These are phyloP conservation scores for Pseudozyma flocculosa DNA, from an alignment of 1,284 basidiomycete species.

Conservation along the genomic window DNA sequence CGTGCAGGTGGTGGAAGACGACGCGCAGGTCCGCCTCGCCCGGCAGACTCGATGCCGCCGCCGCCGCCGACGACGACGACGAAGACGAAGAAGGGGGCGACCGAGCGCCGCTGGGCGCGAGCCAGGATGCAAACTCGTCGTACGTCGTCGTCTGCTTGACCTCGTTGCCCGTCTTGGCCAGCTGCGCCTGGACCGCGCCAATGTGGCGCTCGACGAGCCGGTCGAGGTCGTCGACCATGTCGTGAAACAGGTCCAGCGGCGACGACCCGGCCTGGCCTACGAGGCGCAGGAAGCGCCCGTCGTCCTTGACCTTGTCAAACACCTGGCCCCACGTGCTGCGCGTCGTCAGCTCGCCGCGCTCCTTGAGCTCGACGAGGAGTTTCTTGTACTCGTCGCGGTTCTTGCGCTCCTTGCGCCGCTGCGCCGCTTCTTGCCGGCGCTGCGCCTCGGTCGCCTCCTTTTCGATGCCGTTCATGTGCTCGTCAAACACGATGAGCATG, in stretches of 20 bases:
- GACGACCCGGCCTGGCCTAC: constrained; percentile 89
- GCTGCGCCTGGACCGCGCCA: constrained; percentile 64
- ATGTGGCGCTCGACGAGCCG: constrained; percentile 79
- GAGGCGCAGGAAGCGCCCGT: constrained; percentile 78
- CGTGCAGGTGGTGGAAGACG: constrained; percentile 65
- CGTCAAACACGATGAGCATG: constrained; percentile 53
- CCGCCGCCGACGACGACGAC: too few relatives aligned
- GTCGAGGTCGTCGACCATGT: constrained; percentile 81
- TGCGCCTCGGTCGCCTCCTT: constrained; percentile 25
- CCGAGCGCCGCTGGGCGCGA: constrained; percentile 1
- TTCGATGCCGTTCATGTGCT: constrained; percentile 46
- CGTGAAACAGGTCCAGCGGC: constrained; percentile 95
- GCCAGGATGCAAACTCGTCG: constrained; percentile 63
- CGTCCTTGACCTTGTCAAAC: constrained; percentile 73
- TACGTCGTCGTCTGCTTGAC: constrained; percentile 59
- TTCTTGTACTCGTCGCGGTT: constrained; percentile 61
- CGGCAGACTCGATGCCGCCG: constrained; percentile 5
- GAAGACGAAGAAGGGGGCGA: too few relatives aligned
- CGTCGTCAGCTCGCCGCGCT: constrained; percentile 71
- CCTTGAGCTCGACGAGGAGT: constrained; percentile 71
- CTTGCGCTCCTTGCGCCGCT: constrained; percentile 34
- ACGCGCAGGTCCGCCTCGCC: constrained; percentile 19
- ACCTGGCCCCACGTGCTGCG: constrained; percentile 87
- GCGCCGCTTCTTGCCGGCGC: constrained; percentile 10
- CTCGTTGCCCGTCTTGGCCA: constrained; percentile 65